phyloP scores from a whole-genome alignment of 768 basidiomycete species.

The Serendipita sp. region DNA sequence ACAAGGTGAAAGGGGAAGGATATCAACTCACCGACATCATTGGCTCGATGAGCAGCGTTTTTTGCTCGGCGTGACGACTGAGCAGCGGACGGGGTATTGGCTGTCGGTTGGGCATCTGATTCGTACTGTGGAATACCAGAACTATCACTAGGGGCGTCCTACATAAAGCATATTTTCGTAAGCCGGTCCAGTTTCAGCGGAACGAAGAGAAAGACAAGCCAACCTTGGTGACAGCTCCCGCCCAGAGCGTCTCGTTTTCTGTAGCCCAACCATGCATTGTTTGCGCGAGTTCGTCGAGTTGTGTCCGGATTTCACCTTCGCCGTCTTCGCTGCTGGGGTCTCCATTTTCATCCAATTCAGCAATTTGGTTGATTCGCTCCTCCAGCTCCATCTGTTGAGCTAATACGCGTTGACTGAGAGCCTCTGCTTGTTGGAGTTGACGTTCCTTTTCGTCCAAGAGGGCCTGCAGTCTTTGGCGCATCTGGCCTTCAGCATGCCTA shows the following conservation, averaged over 20 bases:
- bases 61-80: constrained; percentile 73
- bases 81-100: constrained; percentile 56
- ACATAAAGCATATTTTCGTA: not conserved
- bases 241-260: constrained; percentile 63
- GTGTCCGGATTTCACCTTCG: constrained; percentile 50
- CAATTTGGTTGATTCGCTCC: constrained; percentile 63
- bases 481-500: constrained; percentile 1
- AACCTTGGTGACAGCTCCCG: constrained; percentile 51
- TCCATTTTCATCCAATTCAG: constrained; percentile 42
- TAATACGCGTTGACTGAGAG: constrained; percentile 85
- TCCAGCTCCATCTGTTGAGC: constrained; percentile 89
- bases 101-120: constrained; percentile 20
- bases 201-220: constrained; percentile 15
- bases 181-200: not conserved
- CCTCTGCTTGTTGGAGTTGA: constrained; percentile 82
- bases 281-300: constrained; percentile 62
- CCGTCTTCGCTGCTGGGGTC: constrained; percentile 47
- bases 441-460: constrained; percentile 83
- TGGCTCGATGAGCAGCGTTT: constrained; percentile 79
- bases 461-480: constrained; percentile 27
- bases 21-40: constrained; percentile 60
- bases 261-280: constrained; percentile 61
- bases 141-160: not conserved
- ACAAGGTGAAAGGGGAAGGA: not conserved
- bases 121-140: not conserved